Base-by-base conservation (phyloP, 495 filamentous ascomycete genomes). In the Penicillium verhagenii region DNA sequence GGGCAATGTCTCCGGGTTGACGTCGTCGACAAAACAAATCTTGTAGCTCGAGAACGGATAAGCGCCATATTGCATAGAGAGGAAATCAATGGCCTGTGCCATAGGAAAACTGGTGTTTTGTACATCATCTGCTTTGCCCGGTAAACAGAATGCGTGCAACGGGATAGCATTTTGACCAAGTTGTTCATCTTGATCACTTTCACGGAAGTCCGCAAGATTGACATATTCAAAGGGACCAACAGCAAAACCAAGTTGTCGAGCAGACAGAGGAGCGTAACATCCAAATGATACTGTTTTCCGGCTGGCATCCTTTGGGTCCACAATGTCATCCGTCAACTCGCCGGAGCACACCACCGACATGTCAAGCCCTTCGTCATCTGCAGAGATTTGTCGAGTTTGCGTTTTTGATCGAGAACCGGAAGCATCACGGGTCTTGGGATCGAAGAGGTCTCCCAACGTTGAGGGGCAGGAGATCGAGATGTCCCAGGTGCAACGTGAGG, bases 171-270 rank as follows among this genome's bases (percentile, higher is more conserved):
- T 90, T 38, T 83, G 80, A 6, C 90, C 90, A 47, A 97, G 83
- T 58, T 90, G 88, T 61, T 93, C 92, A 59, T 97, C 95, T 48
- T 94, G 89, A 50, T 93, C 89, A 53, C 88, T 89, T 48, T 91
- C 90, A 16, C 95, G 86, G 63, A 89, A 96, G 59, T 94, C 89
- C 7, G 90, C 86, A 8, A 99, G 74, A 63, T 97, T 91, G 45
- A 96, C 82, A 61, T 91, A 86, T 66, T 97, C 91, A 66, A 99
- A 99, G 13, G 95, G 94, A 0, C 95, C 94, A 24, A 97, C 81
- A 10, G 88, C 89, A 67, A 99, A 93, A 2, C 91, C 90, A 60
- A 99, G 84, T 64, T 97, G 91, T 49, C 90, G 87, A 4, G 92
- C 83, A 4, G 91, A 84, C 2, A 94, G 81, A 23, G 88, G 80